These are phyloP conservation scores for Macrolepiota albuminosa DNA, from an alignment of 768 basidiomycete genomes.

Conservation along the genomic window DNA sequence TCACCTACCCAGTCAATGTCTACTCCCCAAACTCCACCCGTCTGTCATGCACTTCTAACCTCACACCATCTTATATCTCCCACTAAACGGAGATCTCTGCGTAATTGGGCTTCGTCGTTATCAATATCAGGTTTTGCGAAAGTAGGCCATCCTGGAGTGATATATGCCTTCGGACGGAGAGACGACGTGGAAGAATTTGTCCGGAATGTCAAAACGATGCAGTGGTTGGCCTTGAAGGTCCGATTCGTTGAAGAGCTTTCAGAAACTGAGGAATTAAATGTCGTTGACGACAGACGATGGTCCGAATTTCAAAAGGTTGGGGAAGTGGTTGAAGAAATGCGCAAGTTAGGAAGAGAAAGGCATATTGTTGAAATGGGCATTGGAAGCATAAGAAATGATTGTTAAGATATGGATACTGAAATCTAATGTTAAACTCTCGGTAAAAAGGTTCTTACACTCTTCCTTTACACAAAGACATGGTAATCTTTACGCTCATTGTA, in stretches of 20 bases:
- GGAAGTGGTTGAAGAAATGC: conserved; percentile 67
- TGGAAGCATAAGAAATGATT: conserved; percentile 32
- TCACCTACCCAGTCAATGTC: neutral
- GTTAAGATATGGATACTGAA: neutral
- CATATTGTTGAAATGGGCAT: conserved; percentile 64
- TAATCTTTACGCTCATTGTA: neutral
- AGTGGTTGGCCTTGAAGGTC: conserved; percentile 69
- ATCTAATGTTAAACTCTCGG: neutral
- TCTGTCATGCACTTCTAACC: conserved; percentile 60
- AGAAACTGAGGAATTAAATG: neutral
- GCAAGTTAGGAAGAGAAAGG: conserved; percentile 45
- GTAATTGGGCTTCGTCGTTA: conserved; percentile 52
- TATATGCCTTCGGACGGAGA: conserved; percentile 59
- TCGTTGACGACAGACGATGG: conserved; percentile 34
- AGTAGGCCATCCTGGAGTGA: conserved; percentile 70
- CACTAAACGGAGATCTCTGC: conserved; percentile 53
- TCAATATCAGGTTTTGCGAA: conserved; percentile 64
- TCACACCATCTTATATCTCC: conserved; percentile 71
- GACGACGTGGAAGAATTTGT: conserved; percentile 60
- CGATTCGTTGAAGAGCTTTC: conserved; percentile 51
- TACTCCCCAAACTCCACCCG: neutral
- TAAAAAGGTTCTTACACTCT: neutral
- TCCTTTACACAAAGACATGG: neutral
- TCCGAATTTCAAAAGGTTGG: conserved; percentile 64
- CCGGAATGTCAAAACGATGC: conserved; percentile 65